A percentile compares a stretch with the other conserved stretches of the same genome.
These are phyloP conservation scores for Lipomyces spencermartinsiae DNA, from an alignment of 805 yeast species.

Conservation along the genomic window DNA sequence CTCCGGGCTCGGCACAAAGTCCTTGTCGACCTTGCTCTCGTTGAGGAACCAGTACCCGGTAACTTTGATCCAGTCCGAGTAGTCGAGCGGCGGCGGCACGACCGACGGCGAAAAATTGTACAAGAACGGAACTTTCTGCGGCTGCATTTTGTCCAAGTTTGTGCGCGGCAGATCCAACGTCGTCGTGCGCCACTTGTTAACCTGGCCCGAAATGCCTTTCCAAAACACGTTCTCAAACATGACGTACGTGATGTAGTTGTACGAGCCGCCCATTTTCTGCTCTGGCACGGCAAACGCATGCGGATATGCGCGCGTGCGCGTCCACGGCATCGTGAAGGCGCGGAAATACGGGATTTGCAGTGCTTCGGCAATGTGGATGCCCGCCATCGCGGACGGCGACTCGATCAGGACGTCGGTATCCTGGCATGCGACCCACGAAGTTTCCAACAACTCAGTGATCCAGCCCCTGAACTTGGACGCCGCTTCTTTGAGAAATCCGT, in stretches of 20 bases:
- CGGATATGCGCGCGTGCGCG: constrained; percentile 92
- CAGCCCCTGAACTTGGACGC: constrained; percentile 77
- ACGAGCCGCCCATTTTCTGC: constrained; percentile 89
- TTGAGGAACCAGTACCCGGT: constrained; percentile 96
- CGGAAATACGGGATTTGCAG: constrained; percentile 86
- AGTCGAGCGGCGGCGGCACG: constrained; percentile 91
- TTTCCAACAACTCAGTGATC: constrained; percentile 72
- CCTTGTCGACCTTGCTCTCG: constrained; percentile 54
- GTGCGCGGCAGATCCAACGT: constrained; percentile 71
- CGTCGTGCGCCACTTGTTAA: constrained; percentile 84
- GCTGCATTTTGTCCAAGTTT: constrained; percentile 71
- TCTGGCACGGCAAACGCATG: constrained; percentile 97
- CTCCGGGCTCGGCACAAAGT: constrained; percentile 65
- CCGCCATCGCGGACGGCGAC: constrained; percentile 96
- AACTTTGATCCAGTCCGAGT: constrained; percentile 92
- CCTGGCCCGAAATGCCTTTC: constrained; percentile 88
- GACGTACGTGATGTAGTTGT: constrained; percentile 90
- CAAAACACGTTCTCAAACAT: constrained; percentile 92
- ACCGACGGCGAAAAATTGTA: constrained; percentile 88
- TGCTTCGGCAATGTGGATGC: constrained; percentile 94
- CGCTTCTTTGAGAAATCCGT: constrained; percentile 83
- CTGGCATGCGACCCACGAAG: constrained; percentile 90
- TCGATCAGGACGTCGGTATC: constrained; percentile 83
- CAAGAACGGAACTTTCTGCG: constrained; percentile 80
- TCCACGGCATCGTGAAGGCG: constrained; percentile 99